These are phyloP conservation scores for Piromyces finnis DNA, from an alignment of 192 early-diverging fungal genomes.

Conservation along the genomic window DNA sequence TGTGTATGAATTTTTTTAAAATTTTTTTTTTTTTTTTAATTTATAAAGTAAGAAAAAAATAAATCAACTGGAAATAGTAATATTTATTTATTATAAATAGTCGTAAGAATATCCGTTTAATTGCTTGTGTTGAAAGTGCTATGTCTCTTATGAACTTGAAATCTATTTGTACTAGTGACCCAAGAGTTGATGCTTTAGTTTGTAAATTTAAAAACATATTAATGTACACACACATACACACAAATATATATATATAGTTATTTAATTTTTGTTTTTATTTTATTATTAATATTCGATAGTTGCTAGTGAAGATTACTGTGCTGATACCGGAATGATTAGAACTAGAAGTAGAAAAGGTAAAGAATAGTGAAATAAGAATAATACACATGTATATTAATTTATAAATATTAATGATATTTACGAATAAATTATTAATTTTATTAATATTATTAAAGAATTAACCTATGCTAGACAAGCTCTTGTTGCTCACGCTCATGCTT, in stretches of 20 bases:
- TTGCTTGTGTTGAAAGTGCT: slow-evolving; percentile 80
- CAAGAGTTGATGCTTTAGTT: slow-evolving; percentile 61
- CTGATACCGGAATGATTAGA: slow-evolving; percentile 65
- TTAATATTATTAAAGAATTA: slow-evolving; percentile 52
- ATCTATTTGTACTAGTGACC: slow-evolving; percentile 56
- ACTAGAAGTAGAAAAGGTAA: slow-evolving; percentile 15
- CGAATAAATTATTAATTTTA: neutral
- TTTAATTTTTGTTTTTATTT: neutral
- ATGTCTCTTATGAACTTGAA: slow-evolving; percentile 61
- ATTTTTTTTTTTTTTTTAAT: neutral
- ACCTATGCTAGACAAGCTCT: slow-evolving; percentile 61
- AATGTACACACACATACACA: too few species aligned
- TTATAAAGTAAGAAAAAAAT: too few species aligned
- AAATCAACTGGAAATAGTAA: too few species aligned
- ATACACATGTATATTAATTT: too few species aligned
- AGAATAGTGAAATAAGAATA: too few species aligned
- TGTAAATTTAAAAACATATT: too few species aligned
- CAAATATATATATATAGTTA: too few species aligned
- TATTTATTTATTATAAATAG: slow-evolving; percentile 6
- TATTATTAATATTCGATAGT: slow-evolving; percentile 13
- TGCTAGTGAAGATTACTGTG: slow-evolving; percentile 93
- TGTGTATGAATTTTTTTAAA: slow-evolving; percentile 5
- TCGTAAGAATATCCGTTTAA: slow-evolving; percentile 48
- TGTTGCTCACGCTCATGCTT: slow-evolving; percentile 63
- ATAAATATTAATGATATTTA: too few species aligned